Conservation (phyloP, 768 basidiomycete genomes). For the Lenzites betulinus region DNA sequence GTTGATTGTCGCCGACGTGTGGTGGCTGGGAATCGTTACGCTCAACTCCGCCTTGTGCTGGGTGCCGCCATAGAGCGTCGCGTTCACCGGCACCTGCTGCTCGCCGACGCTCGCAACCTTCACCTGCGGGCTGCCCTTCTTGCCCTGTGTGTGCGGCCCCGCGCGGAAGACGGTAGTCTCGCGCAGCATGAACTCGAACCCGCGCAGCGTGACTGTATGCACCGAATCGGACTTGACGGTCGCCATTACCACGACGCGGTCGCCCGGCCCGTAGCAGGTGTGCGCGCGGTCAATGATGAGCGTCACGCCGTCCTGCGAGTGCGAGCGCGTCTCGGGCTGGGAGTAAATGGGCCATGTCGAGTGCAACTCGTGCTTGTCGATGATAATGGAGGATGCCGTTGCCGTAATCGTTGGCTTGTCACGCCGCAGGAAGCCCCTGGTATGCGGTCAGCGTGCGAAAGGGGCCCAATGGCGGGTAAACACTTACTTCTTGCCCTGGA, state of each 20-base stretch:
- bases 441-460: constrained; percentile 1
- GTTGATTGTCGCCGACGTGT: constrained; percentile 80
- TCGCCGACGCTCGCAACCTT: constrained; percentile 61
- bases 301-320: constrained; percentile 66
- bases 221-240: constrained; percentile 71
- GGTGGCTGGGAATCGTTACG: constrained; percentile 67
- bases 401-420: constrained; percentile 70
- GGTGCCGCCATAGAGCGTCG: constrained; percentile 71
- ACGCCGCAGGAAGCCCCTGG: constrained; percentile 79
- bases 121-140: constrained; percentile 60
- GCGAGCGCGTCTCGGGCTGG: constrained; percentile 71
- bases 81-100: constrained; percentile 70
- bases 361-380: constrained; percentile 93
- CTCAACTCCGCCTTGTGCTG: constrained; percentile 73
- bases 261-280: constrained; percentile 86
- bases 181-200: constrained; percentile 79
- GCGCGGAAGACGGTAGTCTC: constrained; percentile 79
- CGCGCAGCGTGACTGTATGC: constrained; percentile 72
- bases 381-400: constrained; percentile 70
- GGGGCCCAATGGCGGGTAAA: neutral
- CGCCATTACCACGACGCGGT: constrained; percentile 72
- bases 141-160: constrained; percentile 53
- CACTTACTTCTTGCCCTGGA: constrained; percentile 80
- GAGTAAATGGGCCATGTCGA: constrained; percentile 92
- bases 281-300: constrained; percentile 74